Conservation (phyloP, 2,329 filamentous ascomycete genomes). For the Keithomyces neogunnii region DNA sequence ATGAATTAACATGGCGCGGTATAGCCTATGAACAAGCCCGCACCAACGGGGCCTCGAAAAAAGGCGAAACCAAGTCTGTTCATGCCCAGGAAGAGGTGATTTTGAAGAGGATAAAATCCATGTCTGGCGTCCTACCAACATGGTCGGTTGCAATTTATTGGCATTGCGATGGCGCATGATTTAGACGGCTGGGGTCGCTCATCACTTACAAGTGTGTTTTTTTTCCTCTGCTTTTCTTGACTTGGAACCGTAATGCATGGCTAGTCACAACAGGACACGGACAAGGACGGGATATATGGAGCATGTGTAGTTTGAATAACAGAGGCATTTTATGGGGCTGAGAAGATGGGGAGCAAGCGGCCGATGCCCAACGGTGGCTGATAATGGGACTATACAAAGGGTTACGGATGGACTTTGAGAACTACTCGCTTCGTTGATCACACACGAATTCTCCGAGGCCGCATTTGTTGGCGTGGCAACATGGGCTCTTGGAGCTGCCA, state of each 20-base stretch:
- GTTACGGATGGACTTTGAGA: neutral
- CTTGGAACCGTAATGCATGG: neutral
- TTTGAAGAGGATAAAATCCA: neutral
- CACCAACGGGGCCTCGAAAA: constrained; percentile 7
- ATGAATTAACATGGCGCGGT: neutral
- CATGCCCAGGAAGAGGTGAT: constrained; percentile 14
- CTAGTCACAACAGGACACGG: neutral
- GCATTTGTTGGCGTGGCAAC: too few relatives aligned
- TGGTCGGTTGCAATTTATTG: neutral
- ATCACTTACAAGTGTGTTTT: constrained; percentile 1
- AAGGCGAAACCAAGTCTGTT: constrained; percentile 14
- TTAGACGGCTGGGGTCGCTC: neutral
- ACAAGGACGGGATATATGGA: neutral
- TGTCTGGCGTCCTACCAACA: neutral
- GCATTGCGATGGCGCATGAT: constrained; percentile 7
- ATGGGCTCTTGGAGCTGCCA: too few relatives aligned
- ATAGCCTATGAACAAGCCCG: constrained; percentile 5
- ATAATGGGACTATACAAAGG: neutral
- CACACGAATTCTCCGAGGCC: too few relatives aligned
- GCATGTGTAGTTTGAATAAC: neutral
- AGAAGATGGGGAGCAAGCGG: neutral
- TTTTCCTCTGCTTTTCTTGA: neutral
- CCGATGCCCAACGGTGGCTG: neutral
- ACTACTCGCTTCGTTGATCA: neutral
- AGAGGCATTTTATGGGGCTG: neutral